Base-by-base conservation (phyloP, 164 flowering plant genomes). In the Piper longum region DNA sequence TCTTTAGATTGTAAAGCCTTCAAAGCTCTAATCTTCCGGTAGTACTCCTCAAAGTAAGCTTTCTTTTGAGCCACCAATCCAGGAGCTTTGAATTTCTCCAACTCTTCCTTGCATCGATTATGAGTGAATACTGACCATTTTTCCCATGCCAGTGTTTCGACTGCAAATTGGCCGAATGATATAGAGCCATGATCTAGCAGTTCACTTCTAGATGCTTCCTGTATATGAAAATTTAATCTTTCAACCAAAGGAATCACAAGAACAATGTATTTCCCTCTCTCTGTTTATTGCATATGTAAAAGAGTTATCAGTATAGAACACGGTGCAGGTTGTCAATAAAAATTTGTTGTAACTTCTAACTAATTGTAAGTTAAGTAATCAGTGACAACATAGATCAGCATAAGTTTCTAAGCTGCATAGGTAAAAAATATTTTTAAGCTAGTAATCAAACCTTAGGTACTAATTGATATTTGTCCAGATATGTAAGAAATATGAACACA, bases 61-160 rank as follows among this genome's bases (percentile, higher is more conserved):
- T 72, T 75, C 70, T 75, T 75, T 44, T 70, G 76, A 52, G 78
- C 78, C 11, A 75, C 78, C 39, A 72, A 41, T 51, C 78, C 78
- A 19, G 73, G 73, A 19, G 71, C 59, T 43, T 63, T 70, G 75
- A 70, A 75, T 63, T 67, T 70, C 58, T 75, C 78, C 60, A 75
- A 62, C 58, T 75, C 78, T 64, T 75, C 78, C 58, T 65, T 69
- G 56, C 69, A 56, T 63, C 66, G 69, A 54, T 75, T 70, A 43
- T 75, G 72, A 17, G 76, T 56, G 56, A 75, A 75, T 60, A 70
- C 73, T 14, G 78, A 75, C 75, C 75, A 65, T 61, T 72, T 75
- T 66, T 72, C 78, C 78, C 78, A 75, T 56, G 73, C 64, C 42
- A 75, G 67, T 36, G 78, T 41, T 56, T 75, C 78, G 11, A 63